These are phyloP conservation scores for Helianthus annuus DNA, from an alignment of 129 eudicot genomes.

Conservation along the genomic window HanXRQr2.0-SUNRISE NC_035446.2:160596255-160596754, in stretches of 20 bases:
- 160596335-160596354: no score
- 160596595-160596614: conserved; percentile 12
- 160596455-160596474: conserved; percentile 99
- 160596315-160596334: no score
- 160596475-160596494: conserved; percentile 99
- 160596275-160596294: no score
- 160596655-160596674: conserved; percentile 82
- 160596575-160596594: background rate
- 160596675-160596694: conserved; percentile 89
- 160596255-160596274: no score
- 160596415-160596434: conserved; percentile 78
- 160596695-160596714: conserved; percentile 94
- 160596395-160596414: conserved; percentile 8
- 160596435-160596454: conserved; percentile 97
- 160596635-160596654: conserved; percentile 98
- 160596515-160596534: conserved; percentile 55
- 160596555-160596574: background rate
- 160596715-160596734: conserved; percentile 76
- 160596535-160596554: background rate
- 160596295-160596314: no score
- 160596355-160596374: no score
- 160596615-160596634: conserved; percentile 87
- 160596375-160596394: conserved; percentile 5
- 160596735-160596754: conserved; percentile 78
- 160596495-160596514: conserved; percentile 99